Evolutionary conservation across 805 yeast genomes (phyloP).

Genomic region (Torulaspora microellipsoides): DNA sequence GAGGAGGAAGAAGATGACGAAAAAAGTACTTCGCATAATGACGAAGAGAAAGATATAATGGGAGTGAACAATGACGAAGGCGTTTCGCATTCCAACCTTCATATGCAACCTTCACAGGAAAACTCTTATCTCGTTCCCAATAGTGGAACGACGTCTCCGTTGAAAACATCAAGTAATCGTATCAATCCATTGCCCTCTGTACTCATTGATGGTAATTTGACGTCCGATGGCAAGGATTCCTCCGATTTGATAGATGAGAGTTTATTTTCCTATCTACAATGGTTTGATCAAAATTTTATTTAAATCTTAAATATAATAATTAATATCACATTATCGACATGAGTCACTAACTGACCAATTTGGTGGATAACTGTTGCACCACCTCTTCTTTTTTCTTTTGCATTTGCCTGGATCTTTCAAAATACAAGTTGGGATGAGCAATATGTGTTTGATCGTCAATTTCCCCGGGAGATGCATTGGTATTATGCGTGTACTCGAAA

Average conservation of each 20-base stretch:
- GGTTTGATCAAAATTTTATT: constrained; percentile 46
- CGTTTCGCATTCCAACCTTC: no score
- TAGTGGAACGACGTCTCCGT: no score
- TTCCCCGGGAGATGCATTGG: constrained; percentile 36
- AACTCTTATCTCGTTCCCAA: no score
- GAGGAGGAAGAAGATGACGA: background rate
- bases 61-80: no score
- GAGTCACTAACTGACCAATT: no score
- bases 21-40: background rate
- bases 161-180: no score
- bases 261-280: constrained; percentile 43
- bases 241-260: constrained; percentile 21
- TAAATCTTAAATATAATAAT: background rate
- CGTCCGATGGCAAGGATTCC: no score
- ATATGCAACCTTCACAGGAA: no score
- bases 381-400: constrained; percentile 34
- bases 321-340: no score
- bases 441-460: constrained; percentile 55
- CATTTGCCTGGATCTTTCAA: constrained; percentile 65
- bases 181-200: no score
- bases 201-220: no score
- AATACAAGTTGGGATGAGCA: constrained; percentile 84
- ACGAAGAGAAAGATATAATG: no score
- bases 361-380: background rate
- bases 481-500: constrained; percentile 56